Percentiles rank a stretch among this genome's conserved stretches.
Evolutionary conservation across 1,284 basidiomycete genomes (phyloP).

Genomic region (Ceratobasidium sp.): DNA sequence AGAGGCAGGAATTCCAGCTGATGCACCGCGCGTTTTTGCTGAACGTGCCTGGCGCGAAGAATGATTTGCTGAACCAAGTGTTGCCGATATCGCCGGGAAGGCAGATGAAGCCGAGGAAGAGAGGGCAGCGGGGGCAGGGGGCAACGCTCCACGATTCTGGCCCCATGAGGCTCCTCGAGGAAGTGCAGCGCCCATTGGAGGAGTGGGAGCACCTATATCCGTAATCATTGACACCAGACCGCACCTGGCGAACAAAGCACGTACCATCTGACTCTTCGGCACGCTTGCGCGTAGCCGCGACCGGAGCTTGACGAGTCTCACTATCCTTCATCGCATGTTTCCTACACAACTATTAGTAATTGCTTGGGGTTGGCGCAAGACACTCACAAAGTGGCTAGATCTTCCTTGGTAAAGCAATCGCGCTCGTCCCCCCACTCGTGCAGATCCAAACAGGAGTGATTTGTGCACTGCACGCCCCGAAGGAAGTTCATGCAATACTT

Average conservation of each 20-base stretch:
- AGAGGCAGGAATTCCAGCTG: slow-evolving; percentile 7
- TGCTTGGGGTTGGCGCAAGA: slow-evolving; percentile 39
- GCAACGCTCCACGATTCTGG: slow-evolving; percentile 61
- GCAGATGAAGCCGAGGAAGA: slow-evolving; percentile 50
- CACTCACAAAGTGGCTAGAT: slow-evolving; percentile 86
- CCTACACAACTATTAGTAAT: slow-evolving; percentile 59
- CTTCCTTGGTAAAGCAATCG: slow-evolving; percentile 95
- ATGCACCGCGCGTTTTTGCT: slow-evolving; percentile 42
- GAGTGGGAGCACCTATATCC: slow-evolving; percentile 49
- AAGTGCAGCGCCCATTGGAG: slow-evolving; percentile 62
- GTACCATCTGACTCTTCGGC: slow-evolving; percentile 73
- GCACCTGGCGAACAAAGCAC: slow-evolving; percentile 48
- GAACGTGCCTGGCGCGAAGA: slow-evolving; percentile 43
- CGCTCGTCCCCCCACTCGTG: slow-evolving; percentile 99
- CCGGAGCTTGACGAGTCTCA: slow-evolving; percentile 66
- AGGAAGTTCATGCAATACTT: slow-evolving; percentile 99
- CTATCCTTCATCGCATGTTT: slow-evolving; percentile 91
- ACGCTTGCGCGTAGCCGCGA: slow-evolving; percentile 59
- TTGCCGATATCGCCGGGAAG: slow-evolving; percentile 39
- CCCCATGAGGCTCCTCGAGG: slow-evolving; percentile 90
- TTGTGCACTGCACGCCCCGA: slow-evolving; percentile 86
- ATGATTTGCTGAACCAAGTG: slow-evolving; percentile 28
- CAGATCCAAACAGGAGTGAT: slow-evolving; percentile 91
- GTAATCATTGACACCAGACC: slow-evolving; percentile 3
- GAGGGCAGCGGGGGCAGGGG: slow-evolving; percentile 48